A percentile compares a stretch with the other conserved stretches of the same genome.
Evolutionary conservation across 108 stramenopile species (phyloP).

Genomic region (Licmophora abbreviata): DNA sequence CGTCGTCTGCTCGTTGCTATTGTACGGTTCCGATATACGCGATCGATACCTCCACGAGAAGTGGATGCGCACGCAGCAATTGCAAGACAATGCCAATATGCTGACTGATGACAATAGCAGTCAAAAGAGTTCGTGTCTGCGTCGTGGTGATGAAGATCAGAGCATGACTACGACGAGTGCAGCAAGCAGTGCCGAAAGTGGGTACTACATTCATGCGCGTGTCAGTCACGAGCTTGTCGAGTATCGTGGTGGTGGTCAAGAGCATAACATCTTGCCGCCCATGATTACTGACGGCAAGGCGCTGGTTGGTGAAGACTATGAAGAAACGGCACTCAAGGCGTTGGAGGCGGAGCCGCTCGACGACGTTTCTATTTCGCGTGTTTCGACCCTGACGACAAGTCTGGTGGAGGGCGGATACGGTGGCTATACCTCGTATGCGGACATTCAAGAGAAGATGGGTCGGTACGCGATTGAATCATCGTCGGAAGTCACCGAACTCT

Average conservation of each 20-base stretch:
- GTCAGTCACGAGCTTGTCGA: conserved; percentile 1
- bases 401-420: no score
- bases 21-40: no score
- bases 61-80: no score
- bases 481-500: background rate
- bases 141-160: no score
- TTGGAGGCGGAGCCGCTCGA: background rate
- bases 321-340: background rate
- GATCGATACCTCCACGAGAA: no score
- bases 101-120: no score
- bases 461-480: background rate
- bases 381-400: background rate
- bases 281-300: background rate
- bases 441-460: background rate
- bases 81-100: no score
- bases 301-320: background rate
- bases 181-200: background rate
- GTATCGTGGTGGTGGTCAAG: no score
- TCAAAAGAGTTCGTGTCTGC: no score
- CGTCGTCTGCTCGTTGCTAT: no score
- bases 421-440: background rate
- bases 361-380: background rate
- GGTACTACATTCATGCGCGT: background rate
- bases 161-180: background rate
- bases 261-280: background rate